phyloP scores from a whole-genome alignment of 257 asterid genomes.

The Haberlea rhodopensis region DNA sequence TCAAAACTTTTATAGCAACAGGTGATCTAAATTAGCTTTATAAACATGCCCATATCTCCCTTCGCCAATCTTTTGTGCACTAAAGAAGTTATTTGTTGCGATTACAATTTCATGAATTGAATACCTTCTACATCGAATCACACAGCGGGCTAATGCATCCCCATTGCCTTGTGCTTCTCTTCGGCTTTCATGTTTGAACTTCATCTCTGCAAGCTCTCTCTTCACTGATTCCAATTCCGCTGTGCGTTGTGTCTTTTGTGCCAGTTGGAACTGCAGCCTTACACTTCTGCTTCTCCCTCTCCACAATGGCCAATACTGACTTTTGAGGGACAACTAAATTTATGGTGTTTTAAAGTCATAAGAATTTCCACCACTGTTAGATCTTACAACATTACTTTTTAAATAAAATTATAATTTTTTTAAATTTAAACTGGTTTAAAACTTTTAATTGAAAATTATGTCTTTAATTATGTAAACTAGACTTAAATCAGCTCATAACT shows the following conservation, averaged over 20 bases:
- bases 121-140: slow-evolving; percentile 54
- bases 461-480: too few relatives aligned
- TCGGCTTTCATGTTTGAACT: slow-evolving; percentile 46
- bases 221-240: slow-evolving; percentile 71
- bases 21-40: slow-evolving; percentile 60
- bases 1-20: slow-evolving; percentile 84
- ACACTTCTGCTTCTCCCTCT: slow-evolving; percentile 68
- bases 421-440: too few relatives aligned
- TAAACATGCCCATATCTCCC: slow-evolving; percentile 94
- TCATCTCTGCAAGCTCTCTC: slow-evolving; percentile 60
- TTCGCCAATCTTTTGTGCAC: slow-evolving; percentile 78
- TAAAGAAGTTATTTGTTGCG: slow-evolving; percentile 67
- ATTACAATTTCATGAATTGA: slow-evolving; percentile 58
- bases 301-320: slow-evolving; percentile 50
- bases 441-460: too few relatives aligned
- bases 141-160: slow-evolving; percentile 46
- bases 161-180: slow-evolving; percentile 63
- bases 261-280: slow-evolving; percentile 75
- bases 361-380: not conserved
- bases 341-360: not conserved
- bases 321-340: not conserved
- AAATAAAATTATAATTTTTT: too few relatives aligned
- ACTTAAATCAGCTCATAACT: too few relatives aligned
- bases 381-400: too few relatives aligned
- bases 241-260: slow-evolving; percentile 62